Conservation (phyloP, 2,329 filamentous ascomycete genomes). For the Neocucurbitaria cava region DNA sequence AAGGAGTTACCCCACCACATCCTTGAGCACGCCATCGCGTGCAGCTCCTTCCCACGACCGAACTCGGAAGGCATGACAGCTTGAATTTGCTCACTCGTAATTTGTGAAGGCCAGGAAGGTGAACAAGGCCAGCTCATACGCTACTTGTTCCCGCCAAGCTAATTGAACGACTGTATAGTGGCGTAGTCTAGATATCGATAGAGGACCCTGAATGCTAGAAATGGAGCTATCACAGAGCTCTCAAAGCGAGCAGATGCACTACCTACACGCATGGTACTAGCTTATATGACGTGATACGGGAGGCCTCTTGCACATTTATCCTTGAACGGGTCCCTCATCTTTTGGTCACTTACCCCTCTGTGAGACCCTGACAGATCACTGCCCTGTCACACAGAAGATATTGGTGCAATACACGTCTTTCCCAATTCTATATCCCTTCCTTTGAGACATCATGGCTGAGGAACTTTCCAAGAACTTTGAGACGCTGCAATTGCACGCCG, state of each 20-base stretch:
- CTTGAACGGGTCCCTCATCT: not conserved
- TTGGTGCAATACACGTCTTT: not conserved
- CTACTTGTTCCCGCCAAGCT: conserved; percentile 1
- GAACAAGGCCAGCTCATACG: not conserved
- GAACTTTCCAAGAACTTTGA: conserved; percentile 55
- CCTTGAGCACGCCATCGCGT: conserved; percentile 1
- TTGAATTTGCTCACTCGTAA: not conserved
- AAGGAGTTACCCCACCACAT: not conserved
- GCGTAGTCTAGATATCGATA: not conserved
- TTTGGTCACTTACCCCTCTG: conserved; percentile 6
- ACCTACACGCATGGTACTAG: conserved; percentile 5
- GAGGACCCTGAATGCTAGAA: not conserved
- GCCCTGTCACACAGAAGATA: conserved; percentile 10
- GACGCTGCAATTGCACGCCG: conserved; percentile 60
- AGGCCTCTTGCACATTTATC: conserved; percentile 20
- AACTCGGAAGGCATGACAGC: conserved; percentile 6
- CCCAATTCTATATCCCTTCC: not conserved
- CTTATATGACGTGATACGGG: conserved; percentile 35
- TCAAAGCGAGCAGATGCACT: conserved; percentile 6
- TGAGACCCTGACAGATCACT: conserved; percentile 22
- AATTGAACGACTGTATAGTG: not conserved
- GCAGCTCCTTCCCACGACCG: not conserved
- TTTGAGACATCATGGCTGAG: conserved; percentile 41
- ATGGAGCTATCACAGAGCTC: not conserved
- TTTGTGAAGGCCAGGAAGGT: not conserved